Percentiles rank a stretch among this genome's conserved stretches.
phyloP scores from a whole-genome alignment of 768 basidiomycete genomes.

The Pluteus cervinus region DNA sequence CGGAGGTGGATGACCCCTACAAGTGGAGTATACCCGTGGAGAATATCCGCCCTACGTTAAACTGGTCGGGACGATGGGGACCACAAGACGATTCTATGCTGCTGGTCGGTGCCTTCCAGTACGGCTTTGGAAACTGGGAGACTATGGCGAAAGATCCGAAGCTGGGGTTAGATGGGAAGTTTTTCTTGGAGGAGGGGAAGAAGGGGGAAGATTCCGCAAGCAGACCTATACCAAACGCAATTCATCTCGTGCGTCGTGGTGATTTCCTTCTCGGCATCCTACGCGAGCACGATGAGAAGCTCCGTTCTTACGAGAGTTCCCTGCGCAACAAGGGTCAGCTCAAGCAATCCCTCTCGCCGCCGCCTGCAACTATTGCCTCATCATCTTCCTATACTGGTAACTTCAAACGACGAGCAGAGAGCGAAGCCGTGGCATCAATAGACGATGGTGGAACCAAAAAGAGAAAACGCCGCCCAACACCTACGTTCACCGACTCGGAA shows the following conservation, averaged over 20 bases:
- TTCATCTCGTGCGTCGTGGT: constrained; percentile 94
- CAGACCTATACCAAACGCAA: constrained; percentile 92
- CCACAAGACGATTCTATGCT: constrained; percentile 91
- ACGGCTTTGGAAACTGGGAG: constrained; percentile 98
- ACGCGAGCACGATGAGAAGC: constrained; percentile 85
- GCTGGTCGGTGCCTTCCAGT: constrained; percentile 85
- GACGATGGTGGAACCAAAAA: constrained; percentile 67
- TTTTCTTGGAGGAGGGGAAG: constrained; percentile 98
- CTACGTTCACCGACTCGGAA: constrained; percentile 93
- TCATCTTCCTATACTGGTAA: constrained; percentile 55
- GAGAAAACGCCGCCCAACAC: constrained; percentile 90
- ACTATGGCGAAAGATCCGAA: constrained; percentile 83
- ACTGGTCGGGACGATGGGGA: constrained; percentile 96
- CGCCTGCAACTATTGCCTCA: constrained; percentile 65
- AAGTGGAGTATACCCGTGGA: constrained; percentile 88
- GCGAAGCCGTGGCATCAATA: constrained; percentile 77
- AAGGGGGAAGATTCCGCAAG: constrained; percentile 82
- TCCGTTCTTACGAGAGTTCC: constrained; percentile 82
- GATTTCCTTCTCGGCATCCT: constrained; percentile 86
- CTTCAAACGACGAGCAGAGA: constrained; percentile 76
- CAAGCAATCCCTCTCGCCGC: constrained; percentile 71
- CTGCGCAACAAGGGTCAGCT: constrained; percentile 64
- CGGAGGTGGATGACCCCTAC: constrained; percentile 65
- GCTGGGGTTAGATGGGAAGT: constrained; percentile 83
- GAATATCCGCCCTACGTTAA: constrained; percentile 87